Percentiles rank a stretch among this genome's conserved stretches.
Conservation (phyloP, 2,329 filamentous ascomycete genomes). For the Drechslera avenae region DNA sequence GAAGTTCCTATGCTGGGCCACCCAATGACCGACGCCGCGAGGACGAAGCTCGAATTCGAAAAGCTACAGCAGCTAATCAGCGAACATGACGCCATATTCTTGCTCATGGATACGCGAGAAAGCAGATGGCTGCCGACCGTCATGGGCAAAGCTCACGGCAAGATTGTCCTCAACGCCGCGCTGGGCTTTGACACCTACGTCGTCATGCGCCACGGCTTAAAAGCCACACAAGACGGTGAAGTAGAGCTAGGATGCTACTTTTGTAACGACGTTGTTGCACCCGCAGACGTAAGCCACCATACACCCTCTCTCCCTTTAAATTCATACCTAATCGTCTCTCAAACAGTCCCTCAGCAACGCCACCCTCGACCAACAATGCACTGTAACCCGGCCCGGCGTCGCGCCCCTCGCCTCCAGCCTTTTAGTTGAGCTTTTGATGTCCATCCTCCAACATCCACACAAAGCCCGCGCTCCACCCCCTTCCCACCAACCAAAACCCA, state of each 20-base stretch:
- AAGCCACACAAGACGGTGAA: conserved; percentile 54
- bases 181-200: conserved; percentile 96
- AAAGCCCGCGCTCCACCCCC: conserved; percentile 37
- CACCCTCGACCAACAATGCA: conserved; percentile 97
- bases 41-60: conserved; percentile 74
- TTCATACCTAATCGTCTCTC: background rate
- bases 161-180: conserved; percentile 96
- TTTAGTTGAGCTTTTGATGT: conserved; percentile 87
- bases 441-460: conserved; percentile 73
- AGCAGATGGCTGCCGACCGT: conserved; percentile 94
- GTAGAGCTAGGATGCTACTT: conserved; percentile 92
- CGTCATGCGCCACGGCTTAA: conserved; percentile 91
- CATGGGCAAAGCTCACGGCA: conserved; percentile 90
- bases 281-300: conserved; percentile 74
- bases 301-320: background rate
- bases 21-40: conserved; percentile 74
- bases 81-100: conserved; percentile 87
- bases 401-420: conserved; percentile 90
- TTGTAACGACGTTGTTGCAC: conserved; percentile 96
- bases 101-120: conserved; percentile 97
- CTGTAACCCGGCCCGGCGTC: conserved; percentile 90
- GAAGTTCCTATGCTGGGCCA: conserved; percentile 96
- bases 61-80: conserved; percentile 75
- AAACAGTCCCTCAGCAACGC: conserved; percentile 85
- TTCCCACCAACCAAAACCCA: conserved; percentile 13